Conservation (phyloP, 2,329 filamentous ascomycete species). For the Fusarium illudens region DNA sequence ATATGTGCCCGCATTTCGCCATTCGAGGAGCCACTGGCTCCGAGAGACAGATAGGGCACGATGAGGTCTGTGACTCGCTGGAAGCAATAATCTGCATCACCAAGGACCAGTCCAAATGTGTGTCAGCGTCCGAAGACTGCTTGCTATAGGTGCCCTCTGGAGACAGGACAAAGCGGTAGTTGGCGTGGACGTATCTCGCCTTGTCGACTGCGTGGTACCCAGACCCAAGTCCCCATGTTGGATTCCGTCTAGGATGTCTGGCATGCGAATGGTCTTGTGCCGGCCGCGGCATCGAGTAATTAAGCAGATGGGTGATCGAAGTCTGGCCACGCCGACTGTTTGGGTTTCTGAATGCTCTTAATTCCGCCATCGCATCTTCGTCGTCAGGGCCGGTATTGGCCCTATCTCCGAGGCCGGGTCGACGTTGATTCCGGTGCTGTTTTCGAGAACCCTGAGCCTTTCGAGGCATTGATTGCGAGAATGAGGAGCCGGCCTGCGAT, state of each 20-base stretch:
- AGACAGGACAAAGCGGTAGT: conserved; percentile 95
- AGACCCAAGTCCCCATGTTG: conserved; percentile 85
- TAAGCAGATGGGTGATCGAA: conserved; percentile 95
- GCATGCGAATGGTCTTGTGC: conserved; percentile 65
- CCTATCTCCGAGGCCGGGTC: conserved; percentile 61
- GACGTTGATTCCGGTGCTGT: conserved; percentile 84
- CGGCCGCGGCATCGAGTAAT: conserved; percentile 82
- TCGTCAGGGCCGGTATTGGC: conserved; percentile 63
- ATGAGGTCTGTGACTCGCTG: conserved; percentile 84
- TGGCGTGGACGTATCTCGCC: conserved; percentile 89
- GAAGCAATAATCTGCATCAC: conserved; percentile 93
- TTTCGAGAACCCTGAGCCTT: conserved; percentile 80
- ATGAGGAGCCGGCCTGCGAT: conserved; percentile 47
- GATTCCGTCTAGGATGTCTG: conserved; percentile 72
- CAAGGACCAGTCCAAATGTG: conserved; percentile 88
- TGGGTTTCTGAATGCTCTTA: conserved; percentile 66
- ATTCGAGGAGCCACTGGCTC: conserved; percentile 93
- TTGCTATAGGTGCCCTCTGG: conserved; percentile 80
- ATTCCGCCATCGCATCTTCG: conserved; percentile 89
- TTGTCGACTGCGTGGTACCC: conserved; percentile 93
- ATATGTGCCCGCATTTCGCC: conserved; percentile 97
- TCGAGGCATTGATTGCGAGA: conserved; percentile 61
- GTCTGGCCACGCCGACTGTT: conserved; percentile 88
- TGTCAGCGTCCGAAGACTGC: conserved; percentile 86
- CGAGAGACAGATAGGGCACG: conserved; percentile 94